Conservation (phyloP, 176 grass and related monocot genomes). For the Tillandsia leiboldiana region DNA sequence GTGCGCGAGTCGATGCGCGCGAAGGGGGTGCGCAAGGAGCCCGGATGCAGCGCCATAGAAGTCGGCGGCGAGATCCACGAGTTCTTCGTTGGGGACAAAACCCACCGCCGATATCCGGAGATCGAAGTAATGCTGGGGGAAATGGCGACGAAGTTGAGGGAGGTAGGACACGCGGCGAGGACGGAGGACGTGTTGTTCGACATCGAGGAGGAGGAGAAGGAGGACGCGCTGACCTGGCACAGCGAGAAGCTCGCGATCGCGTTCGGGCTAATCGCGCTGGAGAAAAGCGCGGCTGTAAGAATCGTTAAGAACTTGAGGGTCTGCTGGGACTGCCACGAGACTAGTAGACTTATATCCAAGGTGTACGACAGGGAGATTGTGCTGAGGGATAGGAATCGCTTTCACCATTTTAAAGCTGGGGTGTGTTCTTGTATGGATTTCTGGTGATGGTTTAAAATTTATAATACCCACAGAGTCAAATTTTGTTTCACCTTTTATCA, state of each 20-base stretch:
- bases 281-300: slow-evolving; percentile 35
- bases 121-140: slow-evolving; percentile 58
- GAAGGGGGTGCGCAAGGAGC: slow-evolving; percentile 55
- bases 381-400: slow-evolving; percentile 70
- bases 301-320: slow-evolving; percentile 75
- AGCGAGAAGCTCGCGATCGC: slow-evolving; percentile 65
- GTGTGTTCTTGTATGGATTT: slow-evolving; percentile 60
- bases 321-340: slow-evolving; percentile 63
- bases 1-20: slow-evolving; percentile 53
- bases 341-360: slow-evolving; percentile 61
- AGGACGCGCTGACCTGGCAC: slow-evolving; percentile 50
- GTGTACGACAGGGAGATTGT: slow-evolving; percentile 57
- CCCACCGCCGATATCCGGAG: slow-evolving; percentile 43
- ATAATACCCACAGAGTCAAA: too few relatives aligned
- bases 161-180: slow-evolving; percentile 41
- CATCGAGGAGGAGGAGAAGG: slow-evolving; percentile 85
- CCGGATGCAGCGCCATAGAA: slow-evolving; percentile 56
- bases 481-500: too few relatives aligned
- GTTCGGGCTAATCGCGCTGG: slow-evolving; percentile 37
- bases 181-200: slow-evolving; percentile 62
- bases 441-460: slow-evolving; percentile 28
- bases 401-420: slow-evolving; percentile 88
- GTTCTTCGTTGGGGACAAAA: slow-evolving; percentile 48
- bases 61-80: slow-evolving; percentile 43
- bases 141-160: slow-evolving; percentile 37